Evolutionary conservation across 1,139 yeast species (phyloP).

Genomic region (Candida sanyaensis): DNA sequence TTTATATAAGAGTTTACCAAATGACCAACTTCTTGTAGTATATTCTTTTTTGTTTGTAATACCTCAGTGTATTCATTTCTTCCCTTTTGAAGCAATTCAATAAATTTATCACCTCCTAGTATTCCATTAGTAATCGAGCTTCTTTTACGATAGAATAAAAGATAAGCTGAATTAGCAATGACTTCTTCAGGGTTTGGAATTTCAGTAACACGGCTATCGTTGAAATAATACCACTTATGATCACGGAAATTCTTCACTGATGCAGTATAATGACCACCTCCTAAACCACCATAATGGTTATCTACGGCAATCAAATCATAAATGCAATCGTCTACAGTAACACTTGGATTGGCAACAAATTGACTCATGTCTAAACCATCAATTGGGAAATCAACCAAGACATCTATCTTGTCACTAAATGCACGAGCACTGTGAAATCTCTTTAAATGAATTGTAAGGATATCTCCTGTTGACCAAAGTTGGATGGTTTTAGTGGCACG

Average conservation of each 20-base stretch:
- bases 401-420: slow-evolving; percentile 87
- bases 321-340: slow-evolving; percentile 34
- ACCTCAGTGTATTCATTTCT: slow-evolving; percentile 18
- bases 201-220: slow-evolving; percentile 76
- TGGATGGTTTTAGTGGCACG: slow-evolving; percentile 92
- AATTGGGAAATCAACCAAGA: slow-evolving; percentile 84
- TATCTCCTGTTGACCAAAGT: slow-evolving; percentile 90
- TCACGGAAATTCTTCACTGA: slow-evolving; percentile 80
- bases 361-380: slow-evolving; percentile 73
- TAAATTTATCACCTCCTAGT: slow-evolving; percentile 40
- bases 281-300: slow-evolving; percentile 93
- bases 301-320: slow-evolving; percentile 93
- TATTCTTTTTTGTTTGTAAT: slow-evolving; percentile 10
- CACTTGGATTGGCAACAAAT: slow-evolving; percentile 45
- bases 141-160: slow-evolving; percentile 78
- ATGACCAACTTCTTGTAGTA: slow-evolving; percentile 2
- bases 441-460: slow-evolving; percentile 85
- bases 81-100: slow-evolving; percentile 27
- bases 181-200: slow-evolving; percentile 59
- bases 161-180: slow-evolving; percentile 83
- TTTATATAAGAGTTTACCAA: slow-evolving; percentile 1
- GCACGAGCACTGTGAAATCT: slow-evolving; percentile 85
- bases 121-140: slow-evolving; percentile 16
- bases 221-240: slow-evolving; percentile 83
- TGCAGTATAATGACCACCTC: slow-evolving; percentile 98